Percentiles rank a stretch among this genome's conserved stretches.
phyloP scores from a whole-genome alignment of 2,329 filamentous ascomycete genomes.

The Tolypocladium amazonense region DNA sequence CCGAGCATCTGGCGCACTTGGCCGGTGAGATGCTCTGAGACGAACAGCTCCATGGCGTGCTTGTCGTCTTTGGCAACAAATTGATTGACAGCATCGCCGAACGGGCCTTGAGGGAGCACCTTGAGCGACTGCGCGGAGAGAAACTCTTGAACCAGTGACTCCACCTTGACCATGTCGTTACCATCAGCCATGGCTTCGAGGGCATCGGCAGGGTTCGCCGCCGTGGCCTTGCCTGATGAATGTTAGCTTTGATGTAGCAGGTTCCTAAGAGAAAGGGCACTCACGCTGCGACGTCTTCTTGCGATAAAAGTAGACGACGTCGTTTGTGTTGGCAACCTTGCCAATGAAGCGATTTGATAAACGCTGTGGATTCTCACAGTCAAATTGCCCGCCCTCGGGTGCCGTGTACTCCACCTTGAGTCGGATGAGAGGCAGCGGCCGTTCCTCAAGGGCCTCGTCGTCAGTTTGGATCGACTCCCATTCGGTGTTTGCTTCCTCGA shows the following conservation, averaged over 20 bases:
- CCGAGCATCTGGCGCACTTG: slow-evolving; percentile 62
- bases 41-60: slow-evolving; percentile 76
- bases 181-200: slow-evolving; percentile 38
- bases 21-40: slow-evolving; percentile 57
- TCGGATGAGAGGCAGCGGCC: slow-evolving; percentile 74
- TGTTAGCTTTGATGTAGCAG: slow-evolving; percentile 2
- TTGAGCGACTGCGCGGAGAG: slow-evolving; percentile 80
- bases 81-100: slow-evolving; percentile 84
- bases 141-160: slow-evolving; percentile 80
- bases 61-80: slow-evolving; percentile 96
- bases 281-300: slow-evolving; percentile 58
- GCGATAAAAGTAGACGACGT: slow-evolving; percentile 86
- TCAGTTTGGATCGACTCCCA: slow-evolving; percentile 73
- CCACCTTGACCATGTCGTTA: slow-evolving; percentile 69
- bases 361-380: slow-evolving; percentile 89
- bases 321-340: slow-evolving; percentile 88
- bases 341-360: slow-evolving; percentile 88
- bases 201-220: slow-evolving; percentile 51
- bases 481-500: slow-evolving; percentile 68
- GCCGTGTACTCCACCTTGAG: slow-evolving; percentile 86
- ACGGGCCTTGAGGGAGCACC: slow-evolving; percentile 84
- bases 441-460: slow-evolving; percentile 44
- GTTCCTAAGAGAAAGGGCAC: neutral
- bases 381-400: slow-evolving; percentile 73
- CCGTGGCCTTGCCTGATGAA: slow-evolving; percentile 18